Conservation (phyloP, 305 asterid genomes). For the Rubia peregrina region DNA sequence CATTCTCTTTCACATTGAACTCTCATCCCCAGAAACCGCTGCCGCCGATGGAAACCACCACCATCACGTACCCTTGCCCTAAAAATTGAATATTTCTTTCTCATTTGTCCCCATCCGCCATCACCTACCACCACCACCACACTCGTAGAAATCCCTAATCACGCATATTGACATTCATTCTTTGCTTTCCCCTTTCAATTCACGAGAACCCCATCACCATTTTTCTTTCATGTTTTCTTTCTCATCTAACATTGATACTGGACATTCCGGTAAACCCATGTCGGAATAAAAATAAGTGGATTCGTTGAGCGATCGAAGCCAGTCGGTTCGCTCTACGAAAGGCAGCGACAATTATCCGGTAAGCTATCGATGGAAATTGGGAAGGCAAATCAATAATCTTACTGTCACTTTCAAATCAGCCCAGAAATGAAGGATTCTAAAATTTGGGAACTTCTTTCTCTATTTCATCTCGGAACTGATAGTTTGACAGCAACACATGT, state of each 20-base stretch:
- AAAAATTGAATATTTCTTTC: too few relatives aligned
- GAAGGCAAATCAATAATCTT: background rate
- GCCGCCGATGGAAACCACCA: too few relatives aligned
- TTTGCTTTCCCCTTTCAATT: slow-evolving; percentile 47
- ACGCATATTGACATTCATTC: slow-evolving; percentile 30
- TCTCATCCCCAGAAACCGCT: too few relatives aligned
- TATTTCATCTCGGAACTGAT: background rate
- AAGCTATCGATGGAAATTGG: too few relatives aligned
- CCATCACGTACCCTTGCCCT: too few relatives aligned
- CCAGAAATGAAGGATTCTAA: background rate
- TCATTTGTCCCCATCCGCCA: too few relatives aligned
- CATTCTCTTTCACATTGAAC: too few relatives aligned
- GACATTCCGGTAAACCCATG: slow-evolving; percentile 34
- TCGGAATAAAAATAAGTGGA: slow-evolving; percentile 36
- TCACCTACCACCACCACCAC: too few relatives aligned
- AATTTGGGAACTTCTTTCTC: background rate
- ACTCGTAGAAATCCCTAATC: too few relatives aligned
- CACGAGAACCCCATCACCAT: slow-evolving; percentile 64
- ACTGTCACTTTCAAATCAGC: background rate
- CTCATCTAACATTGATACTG: slow-evolving; percentile 8
- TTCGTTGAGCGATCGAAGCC: slow-evolving; percentile 43
- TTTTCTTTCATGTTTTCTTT: slow-evolving; percentile 19
- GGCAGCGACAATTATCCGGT: slow-evolving; percentile 24
- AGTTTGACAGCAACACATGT: slow-evolving; percentile 3
- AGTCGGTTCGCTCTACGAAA: slow-evolving; percentile 27